Evolutionary conservation across 2,329 filamentous ascomycete genomes (phyloP).

Genomic region (Fusarium sp.): DNA sequence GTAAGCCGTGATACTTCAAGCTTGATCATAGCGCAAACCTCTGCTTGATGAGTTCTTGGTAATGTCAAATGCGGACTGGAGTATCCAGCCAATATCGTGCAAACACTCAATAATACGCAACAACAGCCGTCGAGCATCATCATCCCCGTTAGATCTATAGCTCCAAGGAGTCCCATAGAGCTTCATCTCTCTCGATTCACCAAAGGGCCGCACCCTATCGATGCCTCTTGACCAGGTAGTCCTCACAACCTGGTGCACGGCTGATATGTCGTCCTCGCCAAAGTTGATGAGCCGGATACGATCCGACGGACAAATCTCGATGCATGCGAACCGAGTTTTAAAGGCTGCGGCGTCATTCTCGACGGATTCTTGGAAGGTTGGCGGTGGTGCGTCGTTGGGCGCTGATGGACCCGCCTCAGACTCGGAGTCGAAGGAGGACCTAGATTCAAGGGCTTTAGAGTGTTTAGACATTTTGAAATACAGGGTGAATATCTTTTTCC

Average conservation of each 20-base stretch:
- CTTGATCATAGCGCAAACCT: neutral
- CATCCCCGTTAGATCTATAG: neutral
- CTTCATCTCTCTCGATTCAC: constrained; percentile 13
- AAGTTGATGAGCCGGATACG: constrained; percentile 25
- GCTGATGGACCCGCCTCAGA: neutral
- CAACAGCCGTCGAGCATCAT: constrained; percentile 20
- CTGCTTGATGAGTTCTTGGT: constrained; percentile 17
- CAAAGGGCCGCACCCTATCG: neutral
- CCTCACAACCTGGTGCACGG: constrained; percentile 2
- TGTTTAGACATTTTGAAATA: neutral
- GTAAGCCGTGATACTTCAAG: neutral
- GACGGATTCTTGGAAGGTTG: constrained; percentile 27
- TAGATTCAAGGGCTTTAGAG: neutral
- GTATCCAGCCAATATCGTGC: constrained; percentile 25
- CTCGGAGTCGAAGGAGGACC: neutral
- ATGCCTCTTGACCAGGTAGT: constrained; percentile 2
- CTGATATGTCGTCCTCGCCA: neutral
- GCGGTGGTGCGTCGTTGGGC: neutral
- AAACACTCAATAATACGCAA: constrained; percentile 16
- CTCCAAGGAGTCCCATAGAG: constrained; percentile 12
- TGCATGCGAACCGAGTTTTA: constrained; percentile 17
- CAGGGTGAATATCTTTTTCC: neutral
- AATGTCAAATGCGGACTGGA: constrained; percentile 17
- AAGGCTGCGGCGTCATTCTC: neutral
- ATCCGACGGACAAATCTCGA: constrained; percentile 10